phyloP scores from a whole-genome alignment of 108 stramenopile species.

The Conticribra weissflogii region DNA sequence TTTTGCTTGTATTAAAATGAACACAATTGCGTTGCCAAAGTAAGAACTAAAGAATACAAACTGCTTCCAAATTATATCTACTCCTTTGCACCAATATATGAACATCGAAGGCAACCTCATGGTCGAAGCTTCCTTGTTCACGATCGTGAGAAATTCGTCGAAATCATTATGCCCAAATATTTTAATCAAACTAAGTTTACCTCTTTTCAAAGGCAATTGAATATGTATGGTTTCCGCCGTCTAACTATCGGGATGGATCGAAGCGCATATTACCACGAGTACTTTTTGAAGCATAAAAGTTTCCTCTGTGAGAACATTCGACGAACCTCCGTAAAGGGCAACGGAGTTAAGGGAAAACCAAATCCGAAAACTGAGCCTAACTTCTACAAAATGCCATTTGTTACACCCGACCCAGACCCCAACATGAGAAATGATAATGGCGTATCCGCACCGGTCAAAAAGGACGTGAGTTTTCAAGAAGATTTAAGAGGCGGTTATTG shows the following conservation, averaged over 20 bases:
- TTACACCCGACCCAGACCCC: slow-evolving; percentile 5
- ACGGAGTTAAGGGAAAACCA: slow-evolving; percentile 42
- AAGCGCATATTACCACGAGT: slow-evolving; percentile 82
- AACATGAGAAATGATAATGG: slow-evolving; percentile 3
- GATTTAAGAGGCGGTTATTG: too few species aligned
- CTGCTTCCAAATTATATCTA: too few species aligned
- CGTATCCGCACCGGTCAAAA: too few species aligned
- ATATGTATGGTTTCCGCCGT: slow-evolving; percentile 77
- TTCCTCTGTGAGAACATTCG: slow-evolving; percentile 68
- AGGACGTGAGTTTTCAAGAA: too few species aligned
- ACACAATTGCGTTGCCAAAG: too few species aligned
- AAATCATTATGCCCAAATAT: slow-evolving; percentile 81
- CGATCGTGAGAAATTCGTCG: slow-evolving; percentile 69
- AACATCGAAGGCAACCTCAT: slow-evolving; percentile 62
- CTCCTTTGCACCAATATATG: too few species aligned
- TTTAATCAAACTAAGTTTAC: slow-evolving; percentile 89
- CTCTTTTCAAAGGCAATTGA: slow-evolving; percentile 89
- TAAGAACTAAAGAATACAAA: too few species aligned
- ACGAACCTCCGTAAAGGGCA: slow-evolving; percentile 49
- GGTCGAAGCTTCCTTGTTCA: slow-evolving; percentile 77
- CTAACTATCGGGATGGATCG: slow-evolving; percentile 70
- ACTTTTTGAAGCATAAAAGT: slow-evolving; percentile 69
- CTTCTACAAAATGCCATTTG: slow-evolving; percentile 46
- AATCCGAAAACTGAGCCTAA: slow-evolving; percentile 47
- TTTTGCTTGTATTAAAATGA: too few species aligned